Conservation (phyloP, 2,329 filamentous ascomycete species). For the Fusarium sp. region DNA sequence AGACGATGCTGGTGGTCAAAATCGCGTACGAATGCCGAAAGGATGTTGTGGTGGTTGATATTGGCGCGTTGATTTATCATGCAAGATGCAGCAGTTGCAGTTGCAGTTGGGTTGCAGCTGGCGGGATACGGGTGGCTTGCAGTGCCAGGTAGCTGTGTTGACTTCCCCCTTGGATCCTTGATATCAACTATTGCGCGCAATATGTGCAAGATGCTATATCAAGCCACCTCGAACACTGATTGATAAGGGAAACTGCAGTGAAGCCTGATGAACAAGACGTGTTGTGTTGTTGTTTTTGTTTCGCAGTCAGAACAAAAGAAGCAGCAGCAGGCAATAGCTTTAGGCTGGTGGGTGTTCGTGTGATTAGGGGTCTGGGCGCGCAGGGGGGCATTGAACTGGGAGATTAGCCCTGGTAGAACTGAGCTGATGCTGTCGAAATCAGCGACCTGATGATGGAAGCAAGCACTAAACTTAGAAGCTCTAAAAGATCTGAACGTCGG, state of each 20-base stretch:
- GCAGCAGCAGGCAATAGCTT: constrained; percentile 31
- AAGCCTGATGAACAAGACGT: constrained; percentile 25
- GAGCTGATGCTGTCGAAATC: constrained; percentile 36
- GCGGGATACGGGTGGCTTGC: constrained; percentile 21
- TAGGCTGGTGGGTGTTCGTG: constrained; percentile 37
- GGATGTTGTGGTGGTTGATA: constrained; percentile 26
- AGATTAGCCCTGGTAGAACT: constrained; percentile 44
- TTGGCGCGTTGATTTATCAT: constrained; percentile 40
- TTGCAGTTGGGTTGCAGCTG: constrained; percentile 9
- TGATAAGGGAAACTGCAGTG: constrained; percentile 5
- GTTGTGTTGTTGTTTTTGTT: constrained; percentile 40
- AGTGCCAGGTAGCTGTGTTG: neutral
- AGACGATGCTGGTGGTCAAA: constrained; percentile 15
- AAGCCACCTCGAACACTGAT: constrained; percentile 3
- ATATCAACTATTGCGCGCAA: constrained; percentile 25
- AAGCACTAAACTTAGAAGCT: constrained; percentile 3
- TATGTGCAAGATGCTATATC: constrained; percentile 11
- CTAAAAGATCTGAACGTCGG: constrained; percentile 11
- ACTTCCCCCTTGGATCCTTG: constrained; percentile 12
- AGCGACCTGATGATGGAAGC: constrained; percentile 11
- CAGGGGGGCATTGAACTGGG: constrained; percentile 44
- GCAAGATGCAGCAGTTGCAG: constrained; percentile 33
- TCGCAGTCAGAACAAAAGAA: constrained; percentile 29
- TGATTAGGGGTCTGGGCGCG: constrained; percentile 48
- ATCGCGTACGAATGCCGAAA: constrained; percentile 30